phyloP scores from a whole-genome alignment of 2,329 filamentous ascomycete genomes.

The Aspergillus fructus region DNA sequence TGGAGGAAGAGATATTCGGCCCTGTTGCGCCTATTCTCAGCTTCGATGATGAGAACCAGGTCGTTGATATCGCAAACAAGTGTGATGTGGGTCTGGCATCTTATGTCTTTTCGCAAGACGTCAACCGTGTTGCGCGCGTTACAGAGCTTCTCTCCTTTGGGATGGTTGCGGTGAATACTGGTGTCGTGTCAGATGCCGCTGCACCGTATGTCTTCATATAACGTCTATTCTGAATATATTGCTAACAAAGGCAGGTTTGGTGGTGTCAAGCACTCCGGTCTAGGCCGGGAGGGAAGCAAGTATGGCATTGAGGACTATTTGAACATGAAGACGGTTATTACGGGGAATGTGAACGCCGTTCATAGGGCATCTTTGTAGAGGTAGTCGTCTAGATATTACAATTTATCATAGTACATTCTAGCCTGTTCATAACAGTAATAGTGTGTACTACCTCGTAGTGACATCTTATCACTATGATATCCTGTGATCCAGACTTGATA shows the following conservation, averaged over 20 bases:
- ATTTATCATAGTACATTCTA: no score
- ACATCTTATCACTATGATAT: no score
- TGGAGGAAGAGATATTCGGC: constrained; percentile 86
- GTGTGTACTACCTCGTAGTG: no score
- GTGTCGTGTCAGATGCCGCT: constrained; percentile 5
- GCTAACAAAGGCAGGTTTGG: constrained; percentile 55
- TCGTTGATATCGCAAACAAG: neutral
- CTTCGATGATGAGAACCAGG: neutral
- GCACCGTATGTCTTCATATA: constrained; percentile 7
- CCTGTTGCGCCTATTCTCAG: constrained; percentile 81
- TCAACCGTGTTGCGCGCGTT: constrained; percentile 55
- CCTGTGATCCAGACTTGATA: no score
- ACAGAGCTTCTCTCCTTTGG: constrained; percentile 48
- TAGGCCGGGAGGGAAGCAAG: constrained; percentile 71
- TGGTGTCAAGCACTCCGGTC: constrained; percentile 75
- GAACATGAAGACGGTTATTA: constrained; percentile 58
- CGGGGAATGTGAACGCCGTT: neutral
- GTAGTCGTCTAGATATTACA: no score
- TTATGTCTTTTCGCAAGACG: constrained; percentile 74
- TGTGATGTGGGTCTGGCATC: constrained; percentile 29
- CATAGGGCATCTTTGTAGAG: neutral
- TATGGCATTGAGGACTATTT: constrained; percentile 74
- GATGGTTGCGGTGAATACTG: constrained; percentile 25
- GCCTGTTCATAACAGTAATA: no score
- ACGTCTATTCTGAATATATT: no score